Evolutionary conservation across 768 basidiomycete species (phyloP).

Genomic region (Amanita phalloides): DNA sequence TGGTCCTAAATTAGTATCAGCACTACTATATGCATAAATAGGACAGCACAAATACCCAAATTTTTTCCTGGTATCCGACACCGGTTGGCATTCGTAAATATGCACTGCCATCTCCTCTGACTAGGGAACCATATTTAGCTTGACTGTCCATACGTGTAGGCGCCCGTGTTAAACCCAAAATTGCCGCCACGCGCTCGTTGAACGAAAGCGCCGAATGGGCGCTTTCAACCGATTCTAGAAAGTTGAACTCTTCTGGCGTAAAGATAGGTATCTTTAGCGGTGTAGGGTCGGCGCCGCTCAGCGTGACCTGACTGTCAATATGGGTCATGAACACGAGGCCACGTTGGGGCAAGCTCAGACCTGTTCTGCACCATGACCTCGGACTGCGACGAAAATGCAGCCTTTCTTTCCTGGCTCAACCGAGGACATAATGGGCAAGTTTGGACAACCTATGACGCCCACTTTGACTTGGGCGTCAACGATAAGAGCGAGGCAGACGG

Average conservation of each 20-base stretch:
- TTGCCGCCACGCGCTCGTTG: constrained; percentile 58
- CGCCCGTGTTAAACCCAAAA: constrained; percentile 53
- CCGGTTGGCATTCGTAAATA: constrained; percentile 77
- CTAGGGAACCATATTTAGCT: constrained; percentile 86
- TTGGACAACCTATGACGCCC: constrained; percentile 89
- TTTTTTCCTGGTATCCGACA: constrained; percentile 81
- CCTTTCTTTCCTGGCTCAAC: constrained; percentile 52
- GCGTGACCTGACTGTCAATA: constrained; percentile 30
- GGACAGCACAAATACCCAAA: constrained; percentile 57
- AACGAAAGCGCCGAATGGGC: constrained; percentile 87
- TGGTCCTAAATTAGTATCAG: constrained; percentile 55
- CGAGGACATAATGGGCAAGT: constrained; percentile 50
- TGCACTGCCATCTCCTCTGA: constrained; percentile 75
- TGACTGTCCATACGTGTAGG: constrained; percentile 91
- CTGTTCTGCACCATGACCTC: constrained; percentile 77
- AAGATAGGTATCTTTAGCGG: constrained; percentile 44
- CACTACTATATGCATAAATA: neutral
- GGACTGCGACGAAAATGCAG: constrained; percentile 78
- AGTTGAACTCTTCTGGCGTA: constrained; percentile 37
- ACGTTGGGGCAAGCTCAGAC: constrained; percentile 19
- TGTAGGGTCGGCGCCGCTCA: constrained; percentile 36
- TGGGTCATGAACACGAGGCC: neutral
- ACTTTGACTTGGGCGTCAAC: constrained; percentile 69
- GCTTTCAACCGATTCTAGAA: constrained; percentile 90
- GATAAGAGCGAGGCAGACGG: constrained; percentile 82